These are phyloP conservation scores for Lycium ferocissimum DNA, from an alignment of 257 asterid genomes.

Conservation along the genomic window DNA sequence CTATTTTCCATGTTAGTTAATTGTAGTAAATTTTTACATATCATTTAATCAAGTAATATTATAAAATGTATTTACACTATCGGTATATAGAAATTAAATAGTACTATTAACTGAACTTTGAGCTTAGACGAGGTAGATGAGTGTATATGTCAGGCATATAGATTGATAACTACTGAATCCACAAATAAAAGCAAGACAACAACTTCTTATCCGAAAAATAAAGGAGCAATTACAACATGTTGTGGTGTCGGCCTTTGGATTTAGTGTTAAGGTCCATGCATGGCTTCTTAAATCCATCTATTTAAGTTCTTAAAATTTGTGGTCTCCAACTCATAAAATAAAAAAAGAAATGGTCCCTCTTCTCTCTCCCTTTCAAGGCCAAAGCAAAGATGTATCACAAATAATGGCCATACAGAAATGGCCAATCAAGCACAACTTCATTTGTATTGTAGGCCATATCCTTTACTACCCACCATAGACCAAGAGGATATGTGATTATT, in stretches of 20 bases:
- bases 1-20: neutral
- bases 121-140: neutral
- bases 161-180: neutral
- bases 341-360: neutral
- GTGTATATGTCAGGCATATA: neutral
- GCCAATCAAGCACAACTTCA: constrained; percentile 5
- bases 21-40: too few relatives aligned
- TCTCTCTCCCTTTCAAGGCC: neutral
- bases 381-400: constrained; percentile 17
- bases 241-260: constrained; percentile 11
- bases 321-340: constrained; percentile 22
- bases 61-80: too few relatives aligned
- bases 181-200: constrained; percentile 23
- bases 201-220: constrained; percentile 7
- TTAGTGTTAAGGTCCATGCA: constrained; percentile 19
- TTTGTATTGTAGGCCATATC: constrained; percentile 18
- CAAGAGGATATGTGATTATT: constrained; percentile 19
- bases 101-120: neutral
- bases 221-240: constrained; percentile 22
- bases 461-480: constrained; percentile 11
- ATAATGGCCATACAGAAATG: neutral
- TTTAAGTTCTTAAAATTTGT: neutral
- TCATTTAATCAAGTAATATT: too few relatives aligned
- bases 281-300: constrained; percentile 2
- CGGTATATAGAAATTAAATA: too few relatives aligned